phyloP scores from a whole-genome alignment of 345 rosid species.

The Dovyalis caffra region DNA sequence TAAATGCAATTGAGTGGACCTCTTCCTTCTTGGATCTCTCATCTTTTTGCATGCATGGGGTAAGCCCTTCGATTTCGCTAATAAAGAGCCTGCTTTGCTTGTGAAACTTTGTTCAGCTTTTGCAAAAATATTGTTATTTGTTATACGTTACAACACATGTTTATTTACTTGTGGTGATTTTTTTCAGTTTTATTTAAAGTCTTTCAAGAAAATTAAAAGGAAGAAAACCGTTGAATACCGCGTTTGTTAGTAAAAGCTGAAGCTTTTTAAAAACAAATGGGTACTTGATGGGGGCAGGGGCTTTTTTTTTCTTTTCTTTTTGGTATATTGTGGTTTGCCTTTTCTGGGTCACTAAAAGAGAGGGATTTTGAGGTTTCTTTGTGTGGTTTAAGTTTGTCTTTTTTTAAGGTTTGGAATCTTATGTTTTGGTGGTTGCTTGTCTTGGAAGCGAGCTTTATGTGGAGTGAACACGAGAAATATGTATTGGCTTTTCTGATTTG shows the following conservation, averaged over 20 bases:
- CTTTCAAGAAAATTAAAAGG: background rate
- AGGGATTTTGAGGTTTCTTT: background rate
- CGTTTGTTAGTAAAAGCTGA: background rate
- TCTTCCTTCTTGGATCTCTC: slow-evolving; percentile 54
- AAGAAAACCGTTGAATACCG: background rate
- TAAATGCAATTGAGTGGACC: slow-evolving; percentile 52
- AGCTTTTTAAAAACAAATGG: background rate
- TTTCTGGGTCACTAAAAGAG: background rate
- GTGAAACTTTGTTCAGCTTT: background rate
- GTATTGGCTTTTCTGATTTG: slow-evolving; percentile 19
- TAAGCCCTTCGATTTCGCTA: slow-evolving; percentile 32
- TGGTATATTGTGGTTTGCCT: background rate
- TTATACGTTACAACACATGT: background rate
- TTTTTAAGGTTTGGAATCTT: slow-evolving; percentile 22
- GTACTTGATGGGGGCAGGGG: background rate
- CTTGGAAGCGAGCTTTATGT: slow-evolving; percentile 36
- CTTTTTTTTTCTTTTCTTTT: background rate
- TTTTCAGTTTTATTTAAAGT: background rate
- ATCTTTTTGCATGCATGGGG: slow-evolving; percentile 61
- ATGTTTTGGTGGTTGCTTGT: slow-evolving; percentile 39
- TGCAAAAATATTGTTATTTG: background rate
- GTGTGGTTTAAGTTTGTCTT: slow-evolving; percentile 17
- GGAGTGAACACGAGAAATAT: slow-evolving; percentile 16
- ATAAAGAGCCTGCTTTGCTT: background rate
- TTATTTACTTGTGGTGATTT: background rate